These are phyloP conservation scores for Kwoniella sp. DNA, from an alignment of 768 basidiomycete species.

Conservation along the genomic window DNA sequence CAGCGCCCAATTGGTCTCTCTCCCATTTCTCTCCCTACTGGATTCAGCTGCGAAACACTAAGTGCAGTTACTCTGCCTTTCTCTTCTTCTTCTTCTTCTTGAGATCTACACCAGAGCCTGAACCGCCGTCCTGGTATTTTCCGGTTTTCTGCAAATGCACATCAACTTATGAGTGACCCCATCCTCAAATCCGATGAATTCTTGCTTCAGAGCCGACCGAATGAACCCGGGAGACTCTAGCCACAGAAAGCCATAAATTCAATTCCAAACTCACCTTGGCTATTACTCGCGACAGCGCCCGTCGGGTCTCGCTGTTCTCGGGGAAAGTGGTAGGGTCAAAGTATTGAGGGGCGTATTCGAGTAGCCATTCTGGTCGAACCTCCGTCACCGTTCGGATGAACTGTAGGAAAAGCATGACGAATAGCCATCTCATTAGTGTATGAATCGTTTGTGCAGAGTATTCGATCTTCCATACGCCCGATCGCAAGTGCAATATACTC, in stretches of 20 bases:
- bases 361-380: conserved; percentile 78
- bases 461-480: background rate
- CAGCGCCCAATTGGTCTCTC: too few relatives aligned
- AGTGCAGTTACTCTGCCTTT: conserved; percentile 42
- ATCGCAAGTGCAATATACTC: too few relatives aligned
- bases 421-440: background rate
- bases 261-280: conserved; percentile 59
- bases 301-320: conserved; percentile 58
- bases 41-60: too few relatives aligned
- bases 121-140: conserved; percentile 23
- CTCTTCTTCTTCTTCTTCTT: conserved; percentile 54
- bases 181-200: background rate
- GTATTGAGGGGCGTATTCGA: conserved; percentile 68
- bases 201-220: background rate
- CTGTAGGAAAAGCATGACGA: conserved; percentile 33
- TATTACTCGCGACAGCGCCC: conserved; percentile 63
- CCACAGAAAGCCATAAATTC: background rate
- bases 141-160: conserved; percentile 33
- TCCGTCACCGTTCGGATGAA: conserved; percentile 93
- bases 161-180: too few relatives aligned
- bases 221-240: background rate
- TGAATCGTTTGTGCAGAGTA: too few relatives aligned
- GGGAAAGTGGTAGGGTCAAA: conserved; percentile 70
- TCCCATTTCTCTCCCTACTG: too few relatives aligned
- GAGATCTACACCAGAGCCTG: conserved; percentile 24